Evolutionary conservation across 23 red algal genomes (phyloP), one percentile per base, ranked within the genome.

Genomic region (Cyanidiococcus yangmingshanensis): DNA sequence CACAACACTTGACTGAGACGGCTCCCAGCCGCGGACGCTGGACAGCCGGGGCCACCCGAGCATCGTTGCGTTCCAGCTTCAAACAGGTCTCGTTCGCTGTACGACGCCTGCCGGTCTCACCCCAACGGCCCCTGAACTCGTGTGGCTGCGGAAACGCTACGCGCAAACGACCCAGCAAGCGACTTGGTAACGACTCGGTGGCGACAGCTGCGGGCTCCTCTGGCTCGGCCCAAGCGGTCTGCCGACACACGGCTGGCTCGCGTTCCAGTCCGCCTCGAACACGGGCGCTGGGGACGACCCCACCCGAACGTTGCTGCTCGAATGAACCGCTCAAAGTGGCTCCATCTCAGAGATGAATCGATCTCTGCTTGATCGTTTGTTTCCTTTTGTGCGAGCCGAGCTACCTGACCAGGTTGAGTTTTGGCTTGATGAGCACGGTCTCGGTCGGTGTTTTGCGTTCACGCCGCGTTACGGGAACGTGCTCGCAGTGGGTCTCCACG

Each of bases 261-360:
- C 45, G 21, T 21, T 54, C 12, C 45, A 15, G 45, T 54, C 7
- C 45, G 21, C 45, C 45, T 7, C 45, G 7, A 21, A n/a, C n/a
- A n/a, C n/a, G n/a, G n/a, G n/a, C n/a, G 45, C 45, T 7, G 21
- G 12, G 45, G 7, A 15, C 45, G 45, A 54, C 45, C 21, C 21
- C 21, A 54, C 12, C 7, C 7, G 12, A 54, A 21, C 45, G 45
- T 54, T 54, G 45, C 7, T 54, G 45, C 12, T 54, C n/a, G n/a
- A n/a, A n/a, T n/a, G n/a, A n/a, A n/a, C n/a, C n/a, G n/a, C n/a
- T n/a, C n/a, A n/a, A n/a, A n/a, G n/a, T n/a, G n/a, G n/a, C n/a
- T n/a, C n/a, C n/a, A n/a, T n/a, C n/a, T 7, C 45, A 15, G 45
- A 7, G 45, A 71, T 71, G 63, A 71, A 71, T 29, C 63, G 63